Evolutionary conservation across 257 asterid species (phyloP).

Genomic region (Solanum chilense): DNA sequence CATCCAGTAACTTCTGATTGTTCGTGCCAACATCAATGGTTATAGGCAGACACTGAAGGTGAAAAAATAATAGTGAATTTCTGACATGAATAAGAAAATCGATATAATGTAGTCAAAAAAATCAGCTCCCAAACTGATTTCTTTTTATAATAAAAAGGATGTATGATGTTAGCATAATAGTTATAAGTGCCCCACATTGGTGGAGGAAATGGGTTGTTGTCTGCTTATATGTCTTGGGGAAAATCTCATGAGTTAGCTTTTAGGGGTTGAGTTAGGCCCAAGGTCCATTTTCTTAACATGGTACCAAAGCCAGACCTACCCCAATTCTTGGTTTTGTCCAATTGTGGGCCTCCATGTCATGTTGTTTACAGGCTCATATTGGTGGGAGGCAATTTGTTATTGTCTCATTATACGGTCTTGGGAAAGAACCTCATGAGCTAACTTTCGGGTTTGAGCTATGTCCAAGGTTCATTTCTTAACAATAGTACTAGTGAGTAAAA

Average conservation of each 20-base stretch:
- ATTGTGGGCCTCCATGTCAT: neutral
- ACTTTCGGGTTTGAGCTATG: neutral
- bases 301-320: neutral
- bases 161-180: neutral
- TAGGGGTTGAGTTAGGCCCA: neutral
- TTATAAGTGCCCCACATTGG: neutral
- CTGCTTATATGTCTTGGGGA: neutral
- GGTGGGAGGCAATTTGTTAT: neutral
- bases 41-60: constrained; percentile 71
- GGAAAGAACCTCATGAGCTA: neutral
- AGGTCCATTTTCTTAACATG: neutral
- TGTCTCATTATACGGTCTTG: neutral
- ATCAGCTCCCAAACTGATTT: neutral
- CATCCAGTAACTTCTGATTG: constrained; percentile 61
- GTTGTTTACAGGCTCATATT: neutral
- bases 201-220: neutral
- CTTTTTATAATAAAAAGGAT: neutral
- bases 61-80: neutral
- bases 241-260: neutral
- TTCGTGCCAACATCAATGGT: constrained; percentile 92
- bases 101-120: neutral
- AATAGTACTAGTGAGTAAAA: neutral
- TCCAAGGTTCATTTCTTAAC: neutral
- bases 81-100: neutral
- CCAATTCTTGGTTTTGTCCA: neutral